A percentile compares a stretch with the other conserved stretches of the same genome.
Evolutionary conservation across 306 rosid species (phyloP).

Genomic region (Fragaria iinumae): DNA sequence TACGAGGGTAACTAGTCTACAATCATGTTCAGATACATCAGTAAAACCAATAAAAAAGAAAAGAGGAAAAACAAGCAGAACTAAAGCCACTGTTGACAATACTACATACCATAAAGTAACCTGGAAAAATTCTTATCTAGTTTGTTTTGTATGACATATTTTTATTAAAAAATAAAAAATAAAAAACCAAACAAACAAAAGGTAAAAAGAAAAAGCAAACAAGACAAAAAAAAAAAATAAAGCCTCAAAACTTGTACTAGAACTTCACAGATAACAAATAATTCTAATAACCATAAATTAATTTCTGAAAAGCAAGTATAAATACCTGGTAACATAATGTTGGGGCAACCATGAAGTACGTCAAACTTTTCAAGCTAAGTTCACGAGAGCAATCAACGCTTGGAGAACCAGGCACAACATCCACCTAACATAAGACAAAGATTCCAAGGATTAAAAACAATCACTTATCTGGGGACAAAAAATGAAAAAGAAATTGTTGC

Average conservation of each 20-base stretch:
- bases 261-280: background rate
- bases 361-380: slow-evolving; percentile 65
- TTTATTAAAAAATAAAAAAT: background rate
- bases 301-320: slow-evolving; percentile 5
- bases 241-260: background rate
- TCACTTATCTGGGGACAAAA: background rate
- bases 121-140: background rate
- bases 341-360: slow-evolving; percentile 96
- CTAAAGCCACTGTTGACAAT: background rate
- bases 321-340: slow-evolving; percentile 95
- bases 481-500: background rate
- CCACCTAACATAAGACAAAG: slow-evolving; percentile 55
- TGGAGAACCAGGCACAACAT: slow-evolving; percentile 40
- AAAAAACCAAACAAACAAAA: no score
- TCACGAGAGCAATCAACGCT: slow-evolving; percentile 44
- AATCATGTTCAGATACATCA: slow-evolving; percentile 21
- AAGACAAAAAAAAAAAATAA: background rate
- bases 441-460: slow-evolving; percentile 20
- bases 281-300: no score
- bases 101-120: background rate
- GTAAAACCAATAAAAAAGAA: background rate
- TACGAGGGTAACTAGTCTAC: slow-evolving; percentile 86
- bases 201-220: background rate
- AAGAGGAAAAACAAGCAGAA: background rate
- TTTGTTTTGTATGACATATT: background rate